Base-by-base conservation (phyloP, 2,329 filamentous ascomycete species). In the Elsinoe batatas region DNA sequence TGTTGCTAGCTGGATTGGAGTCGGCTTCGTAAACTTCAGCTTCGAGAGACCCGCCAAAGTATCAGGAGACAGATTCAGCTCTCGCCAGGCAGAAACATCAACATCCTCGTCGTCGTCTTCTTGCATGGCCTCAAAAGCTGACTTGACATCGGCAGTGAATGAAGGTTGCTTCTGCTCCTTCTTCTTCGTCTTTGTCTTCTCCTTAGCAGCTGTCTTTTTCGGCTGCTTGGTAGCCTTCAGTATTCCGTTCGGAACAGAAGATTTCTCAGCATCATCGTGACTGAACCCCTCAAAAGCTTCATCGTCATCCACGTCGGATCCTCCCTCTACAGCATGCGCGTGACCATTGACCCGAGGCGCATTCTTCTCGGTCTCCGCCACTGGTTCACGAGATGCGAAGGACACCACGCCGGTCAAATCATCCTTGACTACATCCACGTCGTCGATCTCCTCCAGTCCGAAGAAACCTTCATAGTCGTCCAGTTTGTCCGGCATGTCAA, bases 391-490 rank as follows among this genome's bases (percentile, higher is more conserved):
- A 17, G 61, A 59, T 5, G 61, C 51, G 51, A 73, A 77, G 5
- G 72, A 68, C 4, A 76, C 60, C 13, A 64, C 67, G 6, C 82
- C 82, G 30, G 84, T 77, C 2, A 64, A 62, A 5, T 37, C 47
- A 0, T 62, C 63, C 59, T 79, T 81, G 40, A 95, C 75, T n/a
- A 98, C 78, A 30, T 95, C 87, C 1, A 98, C 88, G 53, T 88
- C 89, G 13, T 95, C 88, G 46, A 97, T 85, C 64, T 97, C 91
- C 65, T 98, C 90, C 1, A 98, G 73, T 0, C 88, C 90, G 64
- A 85, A 94, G 69, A 98, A 96, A 0, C 93, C 93, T 61, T 94
- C 90, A n/a, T 88, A 88, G 71, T 96, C 88, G 44, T 91, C 83
- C 63, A 91, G 76, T 66, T 86, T 83, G 65, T 91, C 87, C 5